phyloP scores from a whole-genome alignment of 345 rosid species.

The Xanthoceras sorbifolium region DNA sequence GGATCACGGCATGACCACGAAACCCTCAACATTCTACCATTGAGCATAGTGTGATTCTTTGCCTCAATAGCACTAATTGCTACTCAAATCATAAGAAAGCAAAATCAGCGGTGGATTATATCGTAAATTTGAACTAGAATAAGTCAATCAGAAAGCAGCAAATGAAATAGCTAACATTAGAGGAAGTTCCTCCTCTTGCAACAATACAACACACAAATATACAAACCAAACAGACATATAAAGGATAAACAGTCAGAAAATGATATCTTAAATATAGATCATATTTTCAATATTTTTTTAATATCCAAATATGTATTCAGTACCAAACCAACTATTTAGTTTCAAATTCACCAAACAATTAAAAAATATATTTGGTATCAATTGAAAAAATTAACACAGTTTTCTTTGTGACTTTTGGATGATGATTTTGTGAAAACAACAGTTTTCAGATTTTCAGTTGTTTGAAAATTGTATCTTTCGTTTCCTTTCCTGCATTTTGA shows the following conservation, averaged over 20 bases:
- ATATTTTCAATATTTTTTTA: too few relatives aligned
- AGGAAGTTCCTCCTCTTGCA: not conserved
- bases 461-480: too few relatives aligned
- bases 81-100: slow-evolving; percentile 28
- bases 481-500: not conserved
- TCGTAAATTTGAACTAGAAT: not conserved
- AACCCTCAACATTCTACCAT: slow-evolving; percentile 68
- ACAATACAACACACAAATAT: not conserved
- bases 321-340: not conserved
- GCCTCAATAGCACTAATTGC: slow-evolving; percentile 62
- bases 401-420: not conserved
- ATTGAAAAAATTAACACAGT: too few relatives aligned
- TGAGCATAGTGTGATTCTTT: slow-evolving; percentile 57
- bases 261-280: not conserved
- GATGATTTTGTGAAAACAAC: not conserved
- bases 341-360: not conserved
- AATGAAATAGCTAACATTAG: not conserved
- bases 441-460: too few relatives aligned
- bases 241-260: not conserved
- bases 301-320: not conserved
- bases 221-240: slow-evolving; percentile 5
- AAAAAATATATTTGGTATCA: too few relatives aligned
- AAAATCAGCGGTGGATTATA: not conserved
- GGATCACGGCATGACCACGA: slow-evolving; percentile 75
- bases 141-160: not conserved